These are phyloP conservation scores for Stemphylium vesicarium DNA, from an alignment of 2,329 filamentous ascomycete species.

Conservation along the genomic window DNA sequence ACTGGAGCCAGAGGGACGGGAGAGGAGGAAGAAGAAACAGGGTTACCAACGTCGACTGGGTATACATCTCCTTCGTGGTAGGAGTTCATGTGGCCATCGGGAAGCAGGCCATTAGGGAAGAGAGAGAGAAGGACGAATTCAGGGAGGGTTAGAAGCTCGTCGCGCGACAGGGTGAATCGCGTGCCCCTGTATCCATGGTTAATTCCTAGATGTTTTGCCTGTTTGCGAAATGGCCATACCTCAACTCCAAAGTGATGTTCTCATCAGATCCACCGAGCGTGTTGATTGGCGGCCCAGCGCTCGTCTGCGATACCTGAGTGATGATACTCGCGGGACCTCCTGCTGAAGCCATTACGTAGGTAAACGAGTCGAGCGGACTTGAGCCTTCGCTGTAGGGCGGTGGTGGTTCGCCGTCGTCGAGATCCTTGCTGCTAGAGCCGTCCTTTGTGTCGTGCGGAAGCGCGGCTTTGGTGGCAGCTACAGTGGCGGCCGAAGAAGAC, in stretches of 20 bases:
- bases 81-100: conserved; percentile 92
- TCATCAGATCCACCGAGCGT: conserved; percentile 89
- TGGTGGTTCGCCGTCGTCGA: conserved; percentile 86
- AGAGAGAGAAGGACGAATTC: conserved; percentile 98
- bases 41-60: conserved; percentile 87
- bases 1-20: conserved; percentile 43
- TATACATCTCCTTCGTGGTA: conserved; percentile 94
- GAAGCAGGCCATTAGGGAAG: conserved; percentile 97
- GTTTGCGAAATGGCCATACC: conserved; percentile 63
- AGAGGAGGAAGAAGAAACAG: conserved; percentile 40
- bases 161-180: conserved; percentile 89
- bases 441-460: conserved; percentile 83
- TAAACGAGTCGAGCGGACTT: conserved; percentile 89
- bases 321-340: conserved; percentile 98
- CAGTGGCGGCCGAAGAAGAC: conserved; percentile 52
- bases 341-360: conserved; percentile 97
- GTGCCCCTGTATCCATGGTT: conserved; percentile 69
- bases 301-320: conserved; percentile 89
- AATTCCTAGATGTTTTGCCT: conserved; percentile 10
- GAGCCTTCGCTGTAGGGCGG: conserved; percentile 95
- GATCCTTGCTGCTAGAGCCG: conserved; percentile 71
- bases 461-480: conserved; percentile 81
- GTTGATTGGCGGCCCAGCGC: conserved; percentile 81
- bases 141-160: conserved; percentile 92
- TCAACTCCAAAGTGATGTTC: conserved; percentile 91